Conservation (phyloP, 2,329 filamentous ascomycete species). For the Sclerotiophoma versabilis region DNA sequence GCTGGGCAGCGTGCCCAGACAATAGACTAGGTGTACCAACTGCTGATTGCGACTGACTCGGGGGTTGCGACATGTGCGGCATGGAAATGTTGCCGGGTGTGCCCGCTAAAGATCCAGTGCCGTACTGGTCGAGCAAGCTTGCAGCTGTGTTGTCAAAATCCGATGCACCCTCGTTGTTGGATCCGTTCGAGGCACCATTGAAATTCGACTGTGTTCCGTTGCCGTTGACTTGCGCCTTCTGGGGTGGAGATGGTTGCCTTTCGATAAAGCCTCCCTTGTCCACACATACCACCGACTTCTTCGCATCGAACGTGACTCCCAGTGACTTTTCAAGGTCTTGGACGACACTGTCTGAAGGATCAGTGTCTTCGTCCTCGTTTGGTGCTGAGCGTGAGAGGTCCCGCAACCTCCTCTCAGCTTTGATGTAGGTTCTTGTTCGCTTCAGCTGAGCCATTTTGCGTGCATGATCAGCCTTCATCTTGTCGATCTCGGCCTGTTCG, state of each 20-base stretch:
- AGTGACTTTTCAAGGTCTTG: conserved; percentile 74
- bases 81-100: conserved; percentile 68
- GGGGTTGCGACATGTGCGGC: conserved; percentile 60
- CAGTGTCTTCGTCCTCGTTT: conserved; percentile 33
- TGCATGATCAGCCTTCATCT: conserved; percentile 80
- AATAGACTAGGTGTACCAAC: conserved; percentile 61
- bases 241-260: conserved; percentile 54
- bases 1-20: conserved; percentile 27
- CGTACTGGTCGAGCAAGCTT: conserved; percentile 72
- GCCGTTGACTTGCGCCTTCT: conserved; percentile 41
- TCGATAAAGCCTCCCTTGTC: conserved; percentile 77
- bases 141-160: conserved; percentile 57
- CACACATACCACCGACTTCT: conserved; percentile 72
- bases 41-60: conserved; percentile 65
- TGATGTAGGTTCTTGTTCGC: conserved; percentile 71
- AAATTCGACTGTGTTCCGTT: conserved; percentile 34
- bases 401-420: conserved; percentile 78
- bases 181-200: conserved; percentile 45
- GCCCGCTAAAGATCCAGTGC: conserved; percentile 65
- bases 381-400: conserved; percentile 61
- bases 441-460: conserved; percentile 77
- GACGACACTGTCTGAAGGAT: conserved; percentile 75
- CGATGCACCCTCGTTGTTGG: conserved; percentile 38
- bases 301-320: conserved; percentile 70
- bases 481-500: conserved; percentile 81